These are phyloP conservation scores for Hypsizygus marmoreus DNA, from an alignment of 768 basidiomycete genomes.

Conservation along the genomic window DNA sequence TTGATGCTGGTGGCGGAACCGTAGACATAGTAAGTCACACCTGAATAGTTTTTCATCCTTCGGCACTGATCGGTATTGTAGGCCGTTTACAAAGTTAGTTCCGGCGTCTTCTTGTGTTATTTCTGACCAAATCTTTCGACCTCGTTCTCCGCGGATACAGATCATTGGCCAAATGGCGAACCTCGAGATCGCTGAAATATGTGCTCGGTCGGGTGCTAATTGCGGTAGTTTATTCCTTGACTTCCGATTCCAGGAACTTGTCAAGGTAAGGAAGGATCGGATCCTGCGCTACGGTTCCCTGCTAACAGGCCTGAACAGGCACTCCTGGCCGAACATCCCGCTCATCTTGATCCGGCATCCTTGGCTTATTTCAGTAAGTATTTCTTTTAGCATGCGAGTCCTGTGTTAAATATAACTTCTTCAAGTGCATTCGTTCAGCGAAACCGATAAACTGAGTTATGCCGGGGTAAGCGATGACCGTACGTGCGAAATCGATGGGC, in stretches of 20 bases:
- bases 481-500: conserved; percentile 30
- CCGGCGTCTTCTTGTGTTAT: not conserved
- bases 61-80: conserved; percentile 14
- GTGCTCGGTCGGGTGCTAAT: conserved; percentile 83
- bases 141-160: conserved; percentile 31
- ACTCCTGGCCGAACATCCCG: conserved; percentile 80
- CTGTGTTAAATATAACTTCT: conserved; percentile 6
- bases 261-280: conserved; percentile 44
- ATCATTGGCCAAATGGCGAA: conserved; percentile 79
- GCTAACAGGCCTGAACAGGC: conserved; percentile 24
- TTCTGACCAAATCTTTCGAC: conserved; percentile 1
- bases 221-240: conserved; percentile 89
- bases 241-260: conserved; percentile 80
- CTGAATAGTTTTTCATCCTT: conserved; percentile 13
- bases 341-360: conserved; percentile 79
- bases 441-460: conserved; percentile 84
- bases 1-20: conserved; percentile 87
- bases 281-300: not conserved
- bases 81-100: conserved; percentile 60
- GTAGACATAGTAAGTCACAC: conserved; percentile 40
- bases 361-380: conserved; percentile 76
- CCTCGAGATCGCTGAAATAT: conserved; percentile 92
- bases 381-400: not conserved
- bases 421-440: conserved; percentile 79
- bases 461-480: conserved; percentile 75